Evolutionary conservation across 106 monocot genomes (phyloP).

Genomic region (Platanthera zijinensis): DNA sequence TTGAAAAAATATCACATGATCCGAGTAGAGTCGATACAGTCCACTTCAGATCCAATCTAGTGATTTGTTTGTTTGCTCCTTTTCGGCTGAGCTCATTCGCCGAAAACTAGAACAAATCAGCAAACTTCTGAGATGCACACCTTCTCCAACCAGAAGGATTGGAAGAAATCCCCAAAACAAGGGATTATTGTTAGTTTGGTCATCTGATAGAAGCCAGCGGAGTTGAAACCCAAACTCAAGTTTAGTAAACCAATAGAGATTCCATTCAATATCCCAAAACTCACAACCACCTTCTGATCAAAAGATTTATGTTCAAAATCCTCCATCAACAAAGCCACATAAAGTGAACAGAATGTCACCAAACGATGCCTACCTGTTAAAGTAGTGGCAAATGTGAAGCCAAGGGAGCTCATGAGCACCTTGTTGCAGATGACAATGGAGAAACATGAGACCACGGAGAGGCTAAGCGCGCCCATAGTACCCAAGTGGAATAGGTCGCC

Average conservation of each 20-base stretch:
- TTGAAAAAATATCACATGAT: no score
- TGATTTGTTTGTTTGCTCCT: no score
- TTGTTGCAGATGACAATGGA: conserved; percentile 11
- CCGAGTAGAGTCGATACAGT: no score
- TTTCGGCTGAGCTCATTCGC: no score
- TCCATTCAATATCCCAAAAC: conserved; percentile 91
- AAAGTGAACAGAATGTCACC: conserved; percentile 88
- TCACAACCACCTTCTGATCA: conserved; percentile 74
- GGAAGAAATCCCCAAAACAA: no score
- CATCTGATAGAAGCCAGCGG: conserved; percentile 96
- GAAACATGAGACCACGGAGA: conserved; percentile 6
- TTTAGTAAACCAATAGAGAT: conserved; percentile 88
- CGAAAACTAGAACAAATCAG: no score
- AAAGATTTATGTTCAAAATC: conserved; percentile 88
- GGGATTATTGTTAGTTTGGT: no score
- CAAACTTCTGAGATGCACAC: no score
- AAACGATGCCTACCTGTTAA: conserved; percentile 98
- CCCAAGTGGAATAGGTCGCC: conserved; percentile 7
- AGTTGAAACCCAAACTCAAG: conserved; percentile 90
- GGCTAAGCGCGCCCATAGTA: conserved; percentile 8
- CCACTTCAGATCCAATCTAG: no score
- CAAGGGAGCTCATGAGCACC: conserved; percentile 9
- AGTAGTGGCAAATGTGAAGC: conserved; percentile 43
- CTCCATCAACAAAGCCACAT: conserved; percentile 76
- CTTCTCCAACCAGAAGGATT: no score